Evolutionary conservation across 2,329 filamentous ascomycete genomes (phyloP), one percentile per base, ranked within the genome.

Genomic region (Metarhizium guizhouense): DNA sequence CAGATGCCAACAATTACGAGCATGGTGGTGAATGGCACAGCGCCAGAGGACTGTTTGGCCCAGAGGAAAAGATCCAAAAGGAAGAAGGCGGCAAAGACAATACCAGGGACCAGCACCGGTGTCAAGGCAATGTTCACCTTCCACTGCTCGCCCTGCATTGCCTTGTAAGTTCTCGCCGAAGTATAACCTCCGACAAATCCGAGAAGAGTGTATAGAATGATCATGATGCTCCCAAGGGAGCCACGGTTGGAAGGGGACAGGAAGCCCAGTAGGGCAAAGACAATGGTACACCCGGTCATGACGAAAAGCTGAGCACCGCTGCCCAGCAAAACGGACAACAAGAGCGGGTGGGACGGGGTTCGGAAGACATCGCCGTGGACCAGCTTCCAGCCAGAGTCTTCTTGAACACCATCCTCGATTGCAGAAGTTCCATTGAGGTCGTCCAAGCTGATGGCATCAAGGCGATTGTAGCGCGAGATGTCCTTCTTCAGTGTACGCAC

Each of bases 311-410:
- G 94, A 11, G 90, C 90, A 58, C 94, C 94, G 67, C 95, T 97
- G 57, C 94, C 94, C 47, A 96, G 80, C 60, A 99, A 80, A 6
- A 99, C 79, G 55, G 92, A 92, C 20, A 99, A 80, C 14, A 96
- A 76, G 32, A 99, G 79, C 1, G 92, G 88, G 58, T 88, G 85
- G 61, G 86, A 83, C 3, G 94, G 94, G 11, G 87, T 85, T 56
- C 94, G 87, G 80, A 99, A 99, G 36, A 97, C 93, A 70, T 99
- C 94, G 54, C 94, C 94, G 65, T 99, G 94, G 1, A 99, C 92
- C 51, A 99, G 76, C 74, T 99, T 99, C 94, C 94, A 99, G 58
- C 94, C 94, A 10, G 92, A 96, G 70, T 99, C 94, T 67, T 99
- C 94, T 70, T 96, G 92, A 1, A 97, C 89, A 38, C 92, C 93